Conservation (phyloP, 306 rosid species). For the Dicorynia guianensis region DNA sequence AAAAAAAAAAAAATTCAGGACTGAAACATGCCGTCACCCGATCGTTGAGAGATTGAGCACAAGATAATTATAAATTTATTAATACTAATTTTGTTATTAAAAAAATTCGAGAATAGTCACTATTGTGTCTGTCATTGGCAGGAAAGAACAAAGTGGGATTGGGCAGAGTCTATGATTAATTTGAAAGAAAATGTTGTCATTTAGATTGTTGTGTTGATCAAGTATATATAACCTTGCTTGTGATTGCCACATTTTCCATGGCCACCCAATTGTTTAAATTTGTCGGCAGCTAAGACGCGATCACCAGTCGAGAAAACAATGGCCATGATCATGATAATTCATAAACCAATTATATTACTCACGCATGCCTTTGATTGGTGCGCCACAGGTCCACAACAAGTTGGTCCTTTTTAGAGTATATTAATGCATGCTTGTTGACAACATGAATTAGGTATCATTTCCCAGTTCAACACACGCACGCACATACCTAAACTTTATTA, state of each 20-base stretch:
- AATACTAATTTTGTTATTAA: too few species aligned
- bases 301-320: not conserved
- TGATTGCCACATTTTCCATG: conserved; percentile 23
- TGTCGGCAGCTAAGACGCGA: conserved; percentile 46
- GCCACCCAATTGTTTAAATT: conserved; percentile 42
- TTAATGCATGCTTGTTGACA: conserved; percentile 48
- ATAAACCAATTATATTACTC: conserved; percentile 13
- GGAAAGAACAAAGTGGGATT: not conserved
- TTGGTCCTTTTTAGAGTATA: conserved; percentile 34
- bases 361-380: conserved; percentile 46
- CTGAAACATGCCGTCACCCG: too few species aligned
- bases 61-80: too few species aligned
- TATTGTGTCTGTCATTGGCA: not conserved
- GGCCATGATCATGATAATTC: conserved; percentile 28
- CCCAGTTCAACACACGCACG: conserved; percentile 37
- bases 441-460: conserved; percentile 37
- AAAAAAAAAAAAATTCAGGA: too few species aligned
- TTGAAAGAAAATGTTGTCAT: conserved; percentile 35
- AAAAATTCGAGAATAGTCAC: conserved; percentile 12
- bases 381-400: conserved; percentile 39
- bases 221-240: conserved; percentile 19
- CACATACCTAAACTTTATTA: too few species aligned
- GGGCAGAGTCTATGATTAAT: conserved; percentile 29
- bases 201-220: not conserved
- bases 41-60: too few species aligned